Evolutionary conservation across 257 asterid genomes (phyloP).

Genomic region (Ballota nigra): DNA sequence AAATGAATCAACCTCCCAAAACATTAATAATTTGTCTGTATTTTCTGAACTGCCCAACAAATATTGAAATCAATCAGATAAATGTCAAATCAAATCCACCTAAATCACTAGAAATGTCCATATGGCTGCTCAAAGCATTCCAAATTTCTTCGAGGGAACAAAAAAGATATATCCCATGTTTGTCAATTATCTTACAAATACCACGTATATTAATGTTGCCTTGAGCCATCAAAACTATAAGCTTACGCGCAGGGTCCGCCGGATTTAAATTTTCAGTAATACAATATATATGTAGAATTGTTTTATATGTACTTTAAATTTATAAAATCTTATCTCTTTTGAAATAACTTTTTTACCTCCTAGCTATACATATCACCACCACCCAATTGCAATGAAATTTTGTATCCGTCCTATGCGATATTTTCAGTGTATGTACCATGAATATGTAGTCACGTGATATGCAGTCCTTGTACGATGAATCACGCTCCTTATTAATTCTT

Average conservation of each 20-base stretch:
- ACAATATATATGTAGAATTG: too few species aligned
- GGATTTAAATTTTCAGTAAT: too few species aligned
- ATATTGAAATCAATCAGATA: background rate
- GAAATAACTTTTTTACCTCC: too few species aligned
- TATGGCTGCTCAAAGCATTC: constrained; percentile 11
- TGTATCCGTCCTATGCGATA: too few species aligned
- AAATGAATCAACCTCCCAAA: background rate
- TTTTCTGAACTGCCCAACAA: background rate
- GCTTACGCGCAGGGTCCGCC: too few species aligned
- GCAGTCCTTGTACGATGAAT: background rate
- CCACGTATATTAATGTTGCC: background rate
- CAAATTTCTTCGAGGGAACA: background rate
- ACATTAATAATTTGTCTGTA: background rate
- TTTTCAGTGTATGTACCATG: background rate
- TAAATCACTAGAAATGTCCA: constrained; percentile 8
- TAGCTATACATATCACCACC: too few species aligned
- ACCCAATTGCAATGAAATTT: too few species aligned
- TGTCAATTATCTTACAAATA: background rate
- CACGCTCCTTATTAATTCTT: background rate
- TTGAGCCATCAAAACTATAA: background rate
- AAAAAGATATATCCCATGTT: background rate
- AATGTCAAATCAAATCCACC: constrained; percentile 20
- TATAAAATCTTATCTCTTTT: too few species aligned
- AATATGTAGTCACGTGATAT: too few species aligned
- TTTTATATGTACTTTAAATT: too few species aligned